Base-by-base conservation (phyloP, 345 rosid genomes). In the Moricandia moricandioides region DNA sequence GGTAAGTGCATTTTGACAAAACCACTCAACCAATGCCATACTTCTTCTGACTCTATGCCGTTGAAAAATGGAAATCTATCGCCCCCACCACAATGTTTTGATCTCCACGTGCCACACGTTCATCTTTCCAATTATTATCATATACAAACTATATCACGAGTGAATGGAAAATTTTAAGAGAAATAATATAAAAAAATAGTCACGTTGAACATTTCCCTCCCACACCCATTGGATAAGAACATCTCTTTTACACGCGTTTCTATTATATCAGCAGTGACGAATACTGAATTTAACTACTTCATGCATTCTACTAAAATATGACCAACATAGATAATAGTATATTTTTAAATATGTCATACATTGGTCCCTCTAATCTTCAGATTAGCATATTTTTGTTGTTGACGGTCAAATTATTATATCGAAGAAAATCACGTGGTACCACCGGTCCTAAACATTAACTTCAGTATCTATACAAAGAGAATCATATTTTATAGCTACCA, bases 1-100 rank as follows among this genome's bases (percentile, higher is more conserved):
- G 62, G 68, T 58, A 71, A 78, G 81, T 78, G 81, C 72, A 71
- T 58, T 26, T 77, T 77, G 72, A 78, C 72, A 78, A 59, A 70
- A 18, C 77, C 35, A 6, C 62, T 65, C 54, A 65, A 66, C 81
- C 77, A 78, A 65, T 71, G 69, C 62, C 81, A 65, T 77, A 49
- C 68, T 27, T 8, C n/a, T 10, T 71, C 76, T 65, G 72, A 77
- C 72, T 58, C 56, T 55, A 56, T 63, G 70, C 65, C 74, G 70
- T 69, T 69, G 74, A 76, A 69, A 56, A 18, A 13, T 69, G 27
- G 57, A n/a, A 62, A 70, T 51, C 69, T 6, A 76, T 69, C 65
- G 2, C 34, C 73, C 47, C 61, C 69, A 63, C 35, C 68, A 64
- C 68, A 63, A 60, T 4, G 47, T 1, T 68, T 67, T 75, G 21